Base-by-base conservation (phyloP, 352 stramenopile species). In the Globisporangium nodosum region DNA sequence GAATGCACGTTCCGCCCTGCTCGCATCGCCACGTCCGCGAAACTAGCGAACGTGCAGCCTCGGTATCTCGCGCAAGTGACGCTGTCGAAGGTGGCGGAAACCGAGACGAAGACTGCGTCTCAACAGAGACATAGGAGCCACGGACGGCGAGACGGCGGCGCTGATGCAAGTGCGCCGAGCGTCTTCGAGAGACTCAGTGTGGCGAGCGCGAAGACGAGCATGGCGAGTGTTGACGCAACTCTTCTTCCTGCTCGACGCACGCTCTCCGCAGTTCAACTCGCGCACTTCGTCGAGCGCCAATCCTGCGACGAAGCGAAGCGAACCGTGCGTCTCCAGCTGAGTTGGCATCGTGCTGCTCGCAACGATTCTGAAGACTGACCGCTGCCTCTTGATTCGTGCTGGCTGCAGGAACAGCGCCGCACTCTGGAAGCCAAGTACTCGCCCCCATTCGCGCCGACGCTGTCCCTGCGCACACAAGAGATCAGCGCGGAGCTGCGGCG, bases 1-100 rank as follows among this genome's bases (percentile, higher is more conserved):
- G 59, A 74, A 47, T 82, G 75, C 59, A 75, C 60, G 3, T 85
- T 82, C 58, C 66, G 66, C 3, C 70, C 70, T 1, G 46, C 46
- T 3, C 56, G 77, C 24, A 53, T 69, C 35, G 37, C 66, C 21
- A 51, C 52, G 18, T 33, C 18, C 20, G 13, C 39, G 6, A 42
- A 60, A 35, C 52, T 49, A 11, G 37, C 47, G 21, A 16, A 50
- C 33, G 49, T 48, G 8, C 49, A 63, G 31, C n/a, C 54, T 16
- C 53, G 54, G 27, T 66, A 66, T n/a, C 42, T 49, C 7, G 40
- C 40, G 13, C 52, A 12, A 31, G 33, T 2, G 35, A 21, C 50
- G 4, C 43, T 2, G 33, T n/a, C 33, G 35, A 43, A 13, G 12
- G 47, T 15, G 5, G 40, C 20, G 16, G 33, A 3, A 5, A 12